These are phyloP conservation scores for Strigomonas culicis DNA, from an alignment of 208 protist genomes.

Conservation along the genomic window DNA sequence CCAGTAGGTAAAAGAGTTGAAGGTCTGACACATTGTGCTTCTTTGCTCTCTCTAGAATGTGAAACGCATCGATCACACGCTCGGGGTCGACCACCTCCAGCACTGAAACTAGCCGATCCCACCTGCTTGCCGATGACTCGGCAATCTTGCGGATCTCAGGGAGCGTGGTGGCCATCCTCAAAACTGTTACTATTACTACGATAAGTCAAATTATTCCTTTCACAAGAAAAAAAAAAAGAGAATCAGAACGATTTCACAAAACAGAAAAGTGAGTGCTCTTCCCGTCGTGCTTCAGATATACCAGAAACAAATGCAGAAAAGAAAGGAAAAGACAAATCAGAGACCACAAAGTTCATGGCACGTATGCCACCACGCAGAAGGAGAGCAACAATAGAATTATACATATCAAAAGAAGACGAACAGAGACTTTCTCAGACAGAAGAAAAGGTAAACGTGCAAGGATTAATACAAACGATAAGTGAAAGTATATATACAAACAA, in stretches of 20 bases:
- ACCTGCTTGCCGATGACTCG: conserved; percentile 32
- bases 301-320: no score
- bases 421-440: no score
- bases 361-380: no score
- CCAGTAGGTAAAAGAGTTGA: conserved; percentile 39
- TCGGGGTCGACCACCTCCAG: conserved; percentile 47
- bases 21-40: conserved; percentile 36
- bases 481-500: not conserved
- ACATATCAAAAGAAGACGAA: no score
- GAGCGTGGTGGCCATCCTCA: not conserved
- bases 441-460: not conserved
- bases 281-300: no score
- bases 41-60: conserved; percentile 41
- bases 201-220: no score
- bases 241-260: not conserved
- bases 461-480: not conserved
- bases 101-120: conserved; percentile 46
- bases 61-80: conserved; percentile 38
- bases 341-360: no score
- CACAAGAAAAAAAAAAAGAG: conserved; percentile 2
- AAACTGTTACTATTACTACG: not conserved
- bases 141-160: conserved; percentile 1
- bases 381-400: no score
- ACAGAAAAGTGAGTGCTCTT: conserved; percentile 2
- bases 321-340: no score